Evolutionary conservation across 1,284 basidiomycete species (phyloP).

Genomic region (Takashimella tepidaria): DNA sequence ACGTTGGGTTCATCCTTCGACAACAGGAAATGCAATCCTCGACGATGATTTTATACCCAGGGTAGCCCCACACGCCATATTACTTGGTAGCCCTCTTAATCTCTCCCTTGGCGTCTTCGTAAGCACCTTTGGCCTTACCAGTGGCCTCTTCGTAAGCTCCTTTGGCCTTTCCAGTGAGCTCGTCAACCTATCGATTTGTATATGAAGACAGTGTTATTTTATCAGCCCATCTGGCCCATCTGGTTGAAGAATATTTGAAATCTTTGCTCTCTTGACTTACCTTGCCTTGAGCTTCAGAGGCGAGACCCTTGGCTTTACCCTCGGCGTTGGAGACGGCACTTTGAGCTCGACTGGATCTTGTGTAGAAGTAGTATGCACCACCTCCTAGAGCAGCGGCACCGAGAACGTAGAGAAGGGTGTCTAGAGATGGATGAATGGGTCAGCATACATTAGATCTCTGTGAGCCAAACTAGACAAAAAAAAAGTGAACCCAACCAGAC

Average conservation of each 20-base stretch:
- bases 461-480: too few species aligned
- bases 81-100: constrained; percentile 15
- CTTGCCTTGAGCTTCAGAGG: constrained; percentile 17
- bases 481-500: too few species aligned
- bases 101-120: constrained; percentile 23
- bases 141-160: constrained; percentile 22
- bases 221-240: background rate
- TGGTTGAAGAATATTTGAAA: background rate
- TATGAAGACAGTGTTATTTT: too few species aligned
- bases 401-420: constrained; percentile 1
- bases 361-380: background rate
- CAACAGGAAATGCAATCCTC: too few species aligned
- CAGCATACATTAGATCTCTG: background rate
- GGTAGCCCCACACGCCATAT: too few species aligned
- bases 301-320: constrained; percentile 18
- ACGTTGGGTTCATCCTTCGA: too few species aligned
- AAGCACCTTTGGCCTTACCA: constrained; percentile 23
- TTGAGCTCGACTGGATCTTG: background rate
- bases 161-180: constrained; percentile 22
- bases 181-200: constrained; percentile 10
- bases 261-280: constrained; percentile 4
- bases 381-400: background rate
- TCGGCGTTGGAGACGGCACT: constrained; percentile 11
- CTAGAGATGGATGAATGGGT: background rate
- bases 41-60: too few species aligned